These are phyloP conservation scores for Malbranchea zuffiana DNA, from an alignment of 2,329 filamentous ascomycete genomes.

Conservation along the genomic window DNA sequence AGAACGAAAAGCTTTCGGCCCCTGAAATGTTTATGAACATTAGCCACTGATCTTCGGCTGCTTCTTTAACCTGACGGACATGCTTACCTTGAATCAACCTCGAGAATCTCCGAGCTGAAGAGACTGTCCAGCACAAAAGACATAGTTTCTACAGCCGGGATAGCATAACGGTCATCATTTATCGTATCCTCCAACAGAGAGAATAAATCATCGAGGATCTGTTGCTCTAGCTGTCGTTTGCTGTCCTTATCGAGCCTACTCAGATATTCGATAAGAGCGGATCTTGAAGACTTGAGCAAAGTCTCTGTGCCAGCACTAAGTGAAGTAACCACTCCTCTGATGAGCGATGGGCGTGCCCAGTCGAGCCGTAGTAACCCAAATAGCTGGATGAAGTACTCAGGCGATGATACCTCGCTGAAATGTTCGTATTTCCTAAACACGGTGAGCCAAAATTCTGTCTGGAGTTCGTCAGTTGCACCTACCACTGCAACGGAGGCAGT, in stretches of 20 bases:
- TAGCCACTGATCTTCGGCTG: neutral
- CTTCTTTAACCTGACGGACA: conserved; percentile 1
- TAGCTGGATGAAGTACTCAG: conserved; percentile 35
- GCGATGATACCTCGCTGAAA: conserved; percentile 35
- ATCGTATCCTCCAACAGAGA: conserved; percentile 45
- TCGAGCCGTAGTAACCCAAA: conserved; percentile 27
- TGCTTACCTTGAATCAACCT: conserved; percentile 33
- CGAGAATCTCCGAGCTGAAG: conserved; percentile 29
- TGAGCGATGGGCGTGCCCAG: conserved; percentile 29
- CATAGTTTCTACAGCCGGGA: conserved; percentile 65
- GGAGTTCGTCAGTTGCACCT: conserved; percentile 14
- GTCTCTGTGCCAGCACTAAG: conserved; percentile 36
- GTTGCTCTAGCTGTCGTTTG: conserved; percentile 32
- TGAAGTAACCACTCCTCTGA: conserved; percentile 37
- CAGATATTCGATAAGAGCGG: conserved; percentile 31
- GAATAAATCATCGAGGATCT: conserved; percentile 43
- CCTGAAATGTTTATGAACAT: conserved; percentile 3
- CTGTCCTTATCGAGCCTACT: conserved; percentile 17
- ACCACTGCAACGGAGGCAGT: conserved; percentile 35
- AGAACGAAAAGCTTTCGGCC: conserved; percentile 54
- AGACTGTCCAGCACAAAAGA: conserved; percentile 63
- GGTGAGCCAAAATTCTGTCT: conserved; percentile 13
- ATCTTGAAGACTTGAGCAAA: conserved; percentile 33
- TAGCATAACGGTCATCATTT: conserved; percentile 56
- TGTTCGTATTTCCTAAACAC: conserved; percentile 31